phyloP scores from a whole-genome alignment of 805 yeast species.

The Metschnikowia santaceciliae region DNA sequence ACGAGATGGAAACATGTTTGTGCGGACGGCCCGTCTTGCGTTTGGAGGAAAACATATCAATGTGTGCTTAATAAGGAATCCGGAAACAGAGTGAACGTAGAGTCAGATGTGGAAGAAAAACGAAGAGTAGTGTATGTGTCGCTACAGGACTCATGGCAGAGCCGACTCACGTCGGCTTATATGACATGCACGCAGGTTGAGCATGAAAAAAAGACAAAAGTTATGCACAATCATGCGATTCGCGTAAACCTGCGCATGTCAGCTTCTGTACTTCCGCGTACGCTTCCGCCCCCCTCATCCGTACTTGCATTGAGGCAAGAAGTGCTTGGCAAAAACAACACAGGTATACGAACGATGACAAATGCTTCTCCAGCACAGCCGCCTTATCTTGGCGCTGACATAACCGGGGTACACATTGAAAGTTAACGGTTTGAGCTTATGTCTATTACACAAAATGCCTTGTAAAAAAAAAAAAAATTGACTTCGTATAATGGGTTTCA shows the following conservation, averaged over 20 bases:
- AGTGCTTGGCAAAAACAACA: neutral
- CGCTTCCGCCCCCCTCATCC: neutral
- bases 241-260: neutral
- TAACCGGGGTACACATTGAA: neutral
- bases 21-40: neutral
- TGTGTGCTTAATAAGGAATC: neutral
- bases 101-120: neutral
- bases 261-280: neutral
- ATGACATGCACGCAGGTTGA: neutral
- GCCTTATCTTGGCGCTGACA: too few species aligned
- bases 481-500: neutral
- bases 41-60: constrained; percentile 1
- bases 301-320: neutral
- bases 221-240: neutral
- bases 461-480: neutral
- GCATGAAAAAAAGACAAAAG: neutral
- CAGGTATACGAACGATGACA: neutral
- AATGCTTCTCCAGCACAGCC: neutral
- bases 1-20: constrained; percentile 1
- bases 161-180: neutral
- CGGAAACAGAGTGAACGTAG: neutral
- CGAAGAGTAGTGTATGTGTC: neutral
- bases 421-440: neutral
- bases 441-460: neutral
- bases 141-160: neutral